phyloP scores from a whole-genome alignment of 1,284 basidiomycete species.

The Cryptococcus hybrid region DNA sequence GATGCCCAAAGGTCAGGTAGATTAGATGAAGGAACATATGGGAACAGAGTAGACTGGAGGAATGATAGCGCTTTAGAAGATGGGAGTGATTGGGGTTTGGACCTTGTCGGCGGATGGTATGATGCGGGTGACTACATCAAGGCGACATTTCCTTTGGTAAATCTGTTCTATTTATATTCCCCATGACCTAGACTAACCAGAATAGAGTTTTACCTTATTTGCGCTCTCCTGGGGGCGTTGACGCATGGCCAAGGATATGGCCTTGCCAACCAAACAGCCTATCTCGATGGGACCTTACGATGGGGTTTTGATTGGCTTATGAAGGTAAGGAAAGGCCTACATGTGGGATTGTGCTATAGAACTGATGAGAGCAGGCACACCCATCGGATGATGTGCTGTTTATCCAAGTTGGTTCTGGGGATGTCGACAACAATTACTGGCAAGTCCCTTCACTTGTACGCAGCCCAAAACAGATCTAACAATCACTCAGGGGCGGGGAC shows the following conservation, averaged over 20 bases:
- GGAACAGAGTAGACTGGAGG: slow-evolving; percentile 79
- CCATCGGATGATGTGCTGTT: slow-evolving; percentile 69
- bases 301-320: slow-evolving; percentile 92
- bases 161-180: background rate
- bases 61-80: slow-evolving; percentile 76
- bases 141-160: slow-evolving; percentile 69
- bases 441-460: slow-evolving; percentile 6
- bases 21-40: slow-evolving; percentile 56
- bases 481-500: slow-evolving; percentile 73
- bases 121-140: slow-evolving; percentile 86
- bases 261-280: slow-evolving; percentile 75
- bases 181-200: background rate
- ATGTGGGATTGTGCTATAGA: background rate
- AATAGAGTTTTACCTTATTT: slow-evolving; percentile 66
- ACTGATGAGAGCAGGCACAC: slow-evolving; percentile 61
- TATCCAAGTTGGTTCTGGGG: slow-evolving; percentile 70
- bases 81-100: slow-evolving; percentile 68
- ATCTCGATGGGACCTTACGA: slow-evolving; percentile 80
- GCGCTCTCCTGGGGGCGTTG: slow-evolving; percentile 80
- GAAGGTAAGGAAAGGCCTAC: slow-evolving; percentile 56
- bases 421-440: slow-evolving; percentile 68
- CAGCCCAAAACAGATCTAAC: background rate
- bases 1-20: slow-evolving; percentile 83
- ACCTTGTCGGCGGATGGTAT: slow-evolving; percentile 83
- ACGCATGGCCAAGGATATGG: slow-evolving; percentile 82